Evolutionary conservation across 352 stramenopile genomes (phyloP).

Genomic region (Phytophthora citrophthora): DNA sequence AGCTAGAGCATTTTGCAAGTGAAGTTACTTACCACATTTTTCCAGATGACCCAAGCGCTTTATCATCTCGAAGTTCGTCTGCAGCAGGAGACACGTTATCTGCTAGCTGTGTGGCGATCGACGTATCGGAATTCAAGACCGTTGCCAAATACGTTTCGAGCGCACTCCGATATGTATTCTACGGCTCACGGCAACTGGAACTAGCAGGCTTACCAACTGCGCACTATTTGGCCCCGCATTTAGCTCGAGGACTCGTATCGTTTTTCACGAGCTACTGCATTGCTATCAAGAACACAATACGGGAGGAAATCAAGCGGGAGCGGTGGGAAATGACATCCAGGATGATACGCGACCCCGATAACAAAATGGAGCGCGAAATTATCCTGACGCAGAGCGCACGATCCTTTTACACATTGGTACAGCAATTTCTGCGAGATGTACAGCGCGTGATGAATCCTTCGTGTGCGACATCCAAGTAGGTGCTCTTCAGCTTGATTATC

Average conservation of each 20-base stretch:
- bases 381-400: slow-evolving; percentile 81
- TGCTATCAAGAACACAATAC: slow-evolving; percentile 69
- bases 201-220: slow-evolving; percentile 77
- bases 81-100: slow-evolving; percentile 8
- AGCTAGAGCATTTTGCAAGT: slow-evolving; percentile 77
- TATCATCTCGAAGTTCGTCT: slow-evolving; percentile 25
- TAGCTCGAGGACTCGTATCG: slow-evolving; percentile 60
- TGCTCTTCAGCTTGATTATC: not conserved
- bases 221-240: slow-evolving; percentile 71
- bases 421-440: slow-evolving; percentile 82
- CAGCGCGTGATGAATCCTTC: slow-evolving; percentile 83
- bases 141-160: slow-evolving; percentile 79
- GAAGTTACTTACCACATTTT: slow-evolving; percentile 84
- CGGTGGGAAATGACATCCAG: slow-evolving; percentile 79
- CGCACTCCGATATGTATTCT: slow-evolving; percentile 82
- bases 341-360: slow-evolving; percentile 76
- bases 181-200: slow-evolving; percentile 80
- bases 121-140: slow-evolving; percentile 81
- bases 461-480: slow-evolving; percentile 77
- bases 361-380: slow-evolving; percentile 73
- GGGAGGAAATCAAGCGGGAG: slow-evolving; percentile 84
- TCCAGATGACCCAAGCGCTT: slow-evolving; percentile 47
- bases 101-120: slow-evolving; percentile 51
- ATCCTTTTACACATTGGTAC: slow-evolving; percentile 80
- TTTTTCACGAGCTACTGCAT: slow-evolving; percentile 73